These are phyloP conservation scores for Pyrus hybrid DNA, from an alignment of 331 rosid species.

Conservation along the genomic window DNA sequence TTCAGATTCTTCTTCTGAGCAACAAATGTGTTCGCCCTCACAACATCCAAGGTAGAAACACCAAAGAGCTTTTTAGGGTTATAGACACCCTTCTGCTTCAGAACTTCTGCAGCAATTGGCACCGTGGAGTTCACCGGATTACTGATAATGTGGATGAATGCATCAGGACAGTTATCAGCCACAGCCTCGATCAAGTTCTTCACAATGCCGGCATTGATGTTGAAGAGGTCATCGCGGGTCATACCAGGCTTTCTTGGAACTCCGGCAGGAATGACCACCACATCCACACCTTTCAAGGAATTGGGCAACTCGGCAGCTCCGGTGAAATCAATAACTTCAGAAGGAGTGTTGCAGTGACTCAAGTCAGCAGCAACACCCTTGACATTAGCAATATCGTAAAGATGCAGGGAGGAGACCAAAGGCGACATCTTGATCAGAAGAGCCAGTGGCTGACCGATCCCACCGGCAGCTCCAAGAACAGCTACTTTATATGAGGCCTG, in stretches of 20 bases:
- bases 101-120: slow-evolving; percentile 79
- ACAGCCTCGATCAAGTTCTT: slow-evolving; percentile 65
- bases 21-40: slow-evolving; percentile 87
- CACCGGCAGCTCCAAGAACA: slow-evolving; percentile 94
- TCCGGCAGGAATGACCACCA: slow-evolving; percentile 95
- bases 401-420: slow-evolving; percentile 63
- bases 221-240: slow-evolving; percentile 98
- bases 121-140: slow-evolving; percentile 89
- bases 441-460: slow-evolving; percentile 79
- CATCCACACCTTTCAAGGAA: slow-evolving; percentile 66
- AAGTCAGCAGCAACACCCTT: slow-evolving; percentile 97
- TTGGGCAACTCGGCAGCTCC: slow-evolving; percentile 62
- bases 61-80: slow-evolving; percentile 85
- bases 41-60: slow-evolving; percentile 83
- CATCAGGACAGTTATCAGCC: slow-evolving; percentile 79
- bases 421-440: slow-evolving; percentile 94
- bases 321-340: slow-evolving; percentile 58
- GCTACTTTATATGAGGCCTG: slow-evolving; percentile 87
- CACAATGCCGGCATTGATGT: slow-evolving; percentile 78
- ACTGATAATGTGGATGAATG: slow-evolving; percentile 72
- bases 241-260: slow-evolving; percentile 96
- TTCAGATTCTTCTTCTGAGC: slow-evolving; percentile 76
- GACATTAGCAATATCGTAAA: slow-evolving; percentile 86
- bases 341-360: slow-evolving; percentile 91
- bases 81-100: slow-evolving; percentile 77